These are phyloP conservation scores for Vitis hybrid DNA, from an alignment of 177 flowering plant genomes.

Conservation along the genomic window DNA sequence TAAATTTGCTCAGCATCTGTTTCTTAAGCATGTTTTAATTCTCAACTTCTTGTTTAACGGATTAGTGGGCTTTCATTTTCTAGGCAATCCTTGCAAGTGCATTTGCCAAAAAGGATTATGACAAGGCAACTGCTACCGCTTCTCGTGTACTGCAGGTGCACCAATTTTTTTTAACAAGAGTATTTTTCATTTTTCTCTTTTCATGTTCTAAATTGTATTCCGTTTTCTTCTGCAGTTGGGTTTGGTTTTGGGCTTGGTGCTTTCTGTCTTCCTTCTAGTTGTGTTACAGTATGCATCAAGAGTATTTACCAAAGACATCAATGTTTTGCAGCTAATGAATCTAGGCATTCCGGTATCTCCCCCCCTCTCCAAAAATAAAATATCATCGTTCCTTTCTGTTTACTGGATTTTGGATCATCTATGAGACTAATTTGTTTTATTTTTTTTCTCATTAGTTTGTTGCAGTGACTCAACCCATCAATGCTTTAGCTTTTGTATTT, in stretches of 20 bases:
- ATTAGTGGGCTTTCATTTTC: background rate
- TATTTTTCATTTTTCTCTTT: background rate
- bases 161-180: background rate
- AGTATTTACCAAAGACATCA: conserved; percentile 28
- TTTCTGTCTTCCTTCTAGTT: conserved; percentile 22
- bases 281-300: conserved; percentile 24
- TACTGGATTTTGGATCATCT: background rate
- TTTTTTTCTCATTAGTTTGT: conserved; percentile 59
- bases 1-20: background rate
- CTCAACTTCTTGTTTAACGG: background rate
- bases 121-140: conserved; percentile 19
- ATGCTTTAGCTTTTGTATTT: conserved; percentile 77
- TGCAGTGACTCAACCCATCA: conserved; percentile 83
- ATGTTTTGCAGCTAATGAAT: conserved; percentile 32
- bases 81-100: conserved; percentile 33
- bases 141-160: conserved; percentile 32
- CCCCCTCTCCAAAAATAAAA: background rate
- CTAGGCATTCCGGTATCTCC: conserved; percentile 35
- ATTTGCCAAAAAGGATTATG: conserved; percentile 32
- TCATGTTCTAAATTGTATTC: background rate
- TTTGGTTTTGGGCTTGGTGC: conserved; percentile 31
- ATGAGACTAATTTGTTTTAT: conserved; percentile 4
- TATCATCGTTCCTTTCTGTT: background rate
- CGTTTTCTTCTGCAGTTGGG: conserved; percentile 25
- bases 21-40: background rate